These are phyloP conservation scores for Penicillium desertorum DNA, from an alignment of 495 filamentous ascomycete genomes.

Conservation along the genomic window DNA sequence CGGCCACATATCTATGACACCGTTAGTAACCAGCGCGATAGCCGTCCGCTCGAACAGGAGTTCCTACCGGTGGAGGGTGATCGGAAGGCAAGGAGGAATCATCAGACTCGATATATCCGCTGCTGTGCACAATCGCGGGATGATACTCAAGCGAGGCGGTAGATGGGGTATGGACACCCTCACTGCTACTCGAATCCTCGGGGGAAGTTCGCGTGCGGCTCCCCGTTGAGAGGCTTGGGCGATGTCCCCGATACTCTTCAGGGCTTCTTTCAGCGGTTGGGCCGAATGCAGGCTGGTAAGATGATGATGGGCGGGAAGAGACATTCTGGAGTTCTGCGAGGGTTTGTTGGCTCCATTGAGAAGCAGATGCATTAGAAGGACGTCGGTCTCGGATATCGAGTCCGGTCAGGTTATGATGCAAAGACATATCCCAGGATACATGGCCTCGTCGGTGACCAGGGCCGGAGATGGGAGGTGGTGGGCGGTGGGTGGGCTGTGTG, in stretches of 20 bases:
- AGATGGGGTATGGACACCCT: constrained; percentile 65
- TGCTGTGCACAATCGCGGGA: constrained; percentile 63
- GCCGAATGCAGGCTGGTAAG: constrained; percentile 40
- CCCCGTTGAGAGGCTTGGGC: constrained; percentile 26
- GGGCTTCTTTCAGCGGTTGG: constrained; percentile 32
- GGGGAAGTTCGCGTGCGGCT: constrained; percentile 58
- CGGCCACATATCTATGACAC: constrained; percentile 44
- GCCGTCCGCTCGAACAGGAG: constrained; percentile 32
- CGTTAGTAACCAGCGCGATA: constrained; percentile 40
- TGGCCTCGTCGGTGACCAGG: constrained; percentile 61
- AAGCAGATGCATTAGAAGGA: constrained; percentile 53
- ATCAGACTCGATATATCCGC: constrained; percentile 58
- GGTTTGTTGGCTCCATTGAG: constrained; percentile 52
- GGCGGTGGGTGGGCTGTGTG: constrained; percentile 46
- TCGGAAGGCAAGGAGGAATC: constrained; percentile 46
- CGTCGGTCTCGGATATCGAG: constrained; percentile 63
- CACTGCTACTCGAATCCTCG: constrained; percentile 71
- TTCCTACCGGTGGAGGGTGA: constrained; percentile 45
- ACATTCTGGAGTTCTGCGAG: constrained; percentile 44
- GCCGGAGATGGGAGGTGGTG: constrained; percentile 49
- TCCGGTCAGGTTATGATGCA: constrained; percentile 71
- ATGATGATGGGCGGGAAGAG: constrained; percentile 43
- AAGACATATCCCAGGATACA: constrained; percentile 70
- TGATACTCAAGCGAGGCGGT: constrained; percentile 62
- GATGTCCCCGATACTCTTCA: constrained; percentile 35